Evolutionary conservation across 2,329 filamentous ascomycete species (phyloP).

Genomic region (Fusarium oligoseptatum): DNA sequence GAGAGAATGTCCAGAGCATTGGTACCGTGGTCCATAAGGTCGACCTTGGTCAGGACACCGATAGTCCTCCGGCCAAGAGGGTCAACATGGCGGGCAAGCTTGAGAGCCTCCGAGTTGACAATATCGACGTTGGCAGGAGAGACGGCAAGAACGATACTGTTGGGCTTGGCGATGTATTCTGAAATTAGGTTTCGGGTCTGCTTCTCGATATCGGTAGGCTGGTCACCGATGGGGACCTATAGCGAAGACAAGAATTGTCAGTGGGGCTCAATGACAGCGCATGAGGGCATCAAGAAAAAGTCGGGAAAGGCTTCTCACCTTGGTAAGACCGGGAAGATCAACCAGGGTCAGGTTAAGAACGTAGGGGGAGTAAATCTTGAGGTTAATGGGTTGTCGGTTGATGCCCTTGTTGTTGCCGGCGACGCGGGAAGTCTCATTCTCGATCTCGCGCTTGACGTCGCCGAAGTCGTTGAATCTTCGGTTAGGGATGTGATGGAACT

Average conservation of each 20-base stretch:
- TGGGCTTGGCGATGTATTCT: constrained; percentile 98
- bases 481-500: constrained; percentile 95
- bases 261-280: constrained; percentile 30
- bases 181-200: constrained; percentile 96
- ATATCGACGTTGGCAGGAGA: constrained; percentile 98
- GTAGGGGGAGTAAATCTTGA: constrained; percentile 98
- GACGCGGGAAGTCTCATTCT: constrained; percentile 94
- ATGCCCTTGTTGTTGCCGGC: constrained; percentile 97
- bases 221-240: constrained; percentile 95
- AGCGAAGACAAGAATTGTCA: constrained; percentile 29
- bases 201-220: constrained; percentile 98
- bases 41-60: constrained; percentile 95
- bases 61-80: constrained; percentile 94
- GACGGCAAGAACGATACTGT: constrained; percentile 96
- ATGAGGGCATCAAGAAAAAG: constrained; percentile 23
- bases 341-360: constrained; percentile 97
- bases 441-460: constrained; percentile 95
- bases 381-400: constrained; percentile 95
- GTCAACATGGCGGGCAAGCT: constrained; percentile 96
- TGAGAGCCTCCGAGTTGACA: constrained; percentile 97
- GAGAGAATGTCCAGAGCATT: constrained; percentile 98
- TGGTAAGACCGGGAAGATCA: constrained; percentile 94
- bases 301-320: constrained; percentile 66
- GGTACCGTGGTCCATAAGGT: constrained; percentile 98
- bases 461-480: constrained; percentile 91